Evolutionary conservation across 345 rosid genomes (phyloP).

Genomic region (Sapria himalayana): DNA sequence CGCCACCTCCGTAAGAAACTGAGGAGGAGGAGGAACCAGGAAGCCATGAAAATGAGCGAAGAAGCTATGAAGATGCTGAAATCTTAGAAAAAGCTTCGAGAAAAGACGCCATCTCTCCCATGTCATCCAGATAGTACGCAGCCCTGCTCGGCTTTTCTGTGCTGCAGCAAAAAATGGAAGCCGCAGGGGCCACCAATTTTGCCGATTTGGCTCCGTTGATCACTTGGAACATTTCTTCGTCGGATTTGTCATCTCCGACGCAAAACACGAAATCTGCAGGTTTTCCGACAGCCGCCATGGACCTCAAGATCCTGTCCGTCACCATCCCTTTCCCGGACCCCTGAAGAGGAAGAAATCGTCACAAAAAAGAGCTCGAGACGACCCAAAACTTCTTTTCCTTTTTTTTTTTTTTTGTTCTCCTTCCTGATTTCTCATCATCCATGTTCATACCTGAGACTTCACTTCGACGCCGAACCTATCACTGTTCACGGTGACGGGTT

Average conservation of each 20-base stretch:
- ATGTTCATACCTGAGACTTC: slow-evolving; percentile 11
- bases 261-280: slow-evolving; percentile 31
- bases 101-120: no score
- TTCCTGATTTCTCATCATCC: no score
- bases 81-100: no score
- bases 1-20: no score
- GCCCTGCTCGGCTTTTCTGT: slow-evolving; percentile 50
- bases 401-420: no score
- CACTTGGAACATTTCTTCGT: slow-evolving; percentile 48
- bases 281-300: slow-evolving; percentile 16
- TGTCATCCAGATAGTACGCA: slow-evolving; percentile 32
- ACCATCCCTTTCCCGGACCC: slow-evolving; percentile 37
- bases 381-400: no score
- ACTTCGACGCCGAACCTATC: slow-evolving; percentile 13
- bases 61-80: no score
- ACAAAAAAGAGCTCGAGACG: neutral
- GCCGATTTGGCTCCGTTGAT: slow-evolving; percentile 12
- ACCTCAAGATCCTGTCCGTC: slow-evolving; percentile 23
- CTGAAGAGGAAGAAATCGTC: slow-evolving; percentile 9
- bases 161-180: slow-evolving; percentile 37
- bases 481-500: slow-evolving; percentile 13
- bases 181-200: slow-evolving; percentile 11
- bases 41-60: no score
- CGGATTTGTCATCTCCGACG: slow-evolving; percentile 49
- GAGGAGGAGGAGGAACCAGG: no score